These are phyloP conservation scores for Eragrostis curvula DNA, from an alignment of 176 grass and related monocot genomes.

Conservation along the genomic window DNA sequence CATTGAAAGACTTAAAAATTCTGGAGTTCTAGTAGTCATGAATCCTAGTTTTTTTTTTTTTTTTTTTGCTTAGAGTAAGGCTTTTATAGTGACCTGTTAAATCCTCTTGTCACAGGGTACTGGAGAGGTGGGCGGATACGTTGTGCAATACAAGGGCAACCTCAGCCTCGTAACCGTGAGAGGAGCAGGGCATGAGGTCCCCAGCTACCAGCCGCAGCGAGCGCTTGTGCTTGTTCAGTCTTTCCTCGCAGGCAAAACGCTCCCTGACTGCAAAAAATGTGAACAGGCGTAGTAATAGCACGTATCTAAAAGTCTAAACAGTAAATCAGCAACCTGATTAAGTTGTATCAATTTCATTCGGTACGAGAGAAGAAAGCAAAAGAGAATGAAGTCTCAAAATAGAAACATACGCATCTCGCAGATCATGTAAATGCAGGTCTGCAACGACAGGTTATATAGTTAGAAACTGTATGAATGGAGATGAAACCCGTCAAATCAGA, in stretches of 20 bases:
- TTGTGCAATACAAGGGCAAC: conserved; percentile 60
- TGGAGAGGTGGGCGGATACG: conserved; percentile 80
- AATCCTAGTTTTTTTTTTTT: background rate
- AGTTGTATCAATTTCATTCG: conserved; percentile 20
- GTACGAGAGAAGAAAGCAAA: conserved; percentile 17
- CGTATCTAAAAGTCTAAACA: background rate
- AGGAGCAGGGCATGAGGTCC: conserved; percentile 90
- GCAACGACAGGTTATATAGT: conserved; percentile 3
- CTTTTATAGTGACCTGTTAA: background rate
- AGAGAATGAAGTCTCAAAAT: conserved; percentile 4
- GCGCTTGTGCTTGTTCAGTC: conserved; percentile 59
- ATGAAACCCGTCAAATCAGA: conserved; percentile 18
- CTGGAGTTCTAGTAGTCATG: background rate
- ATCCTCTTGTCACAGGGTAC: conserved; percentile 42
- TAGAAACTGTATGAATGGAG: background rate
- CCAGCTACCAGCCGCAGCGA: conserved; percentile 70
- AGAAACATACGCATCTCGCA: conserved; percentile 10
- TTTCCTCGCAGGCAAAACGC: conserved; percentile 59
- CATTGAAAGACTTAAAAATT: background rate
- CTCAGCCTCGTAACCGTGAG: conserved; percentile 79
- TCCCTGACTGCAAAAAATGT: conserved; percentile 48
- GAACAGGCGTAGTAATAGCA: background rate
- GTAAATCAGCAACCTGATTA: background rate
- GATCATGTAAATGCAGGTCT: conserved; percentile 16
- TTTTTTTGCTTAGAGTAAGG: background rate